Evolutionary conservation across 257 asterid species (phyloP).

Genomic region (Nicotiana paniculata): DNA sequence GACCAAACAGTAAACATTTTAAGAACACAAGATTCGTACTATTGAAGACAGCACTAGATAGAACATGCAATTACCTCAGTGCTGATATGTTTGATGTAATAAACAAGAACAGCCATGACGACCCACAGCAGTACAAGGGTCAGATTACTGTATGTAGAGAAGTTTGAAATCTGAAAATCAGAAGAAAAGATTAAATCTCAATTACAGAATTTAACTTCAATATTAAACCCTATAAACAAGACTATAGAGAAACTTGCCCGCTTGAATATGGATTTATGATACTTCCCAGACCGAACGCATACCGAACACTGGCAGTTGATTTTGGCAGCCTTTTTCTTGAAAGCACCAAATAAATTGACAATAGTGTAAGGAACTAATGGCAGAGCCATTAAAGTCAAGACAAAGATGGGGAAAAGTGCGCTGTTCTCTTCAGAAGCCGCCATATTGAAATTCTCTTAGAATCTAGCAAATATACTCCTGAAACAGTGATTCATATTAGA

Average conservation of each 20-base stretch:
- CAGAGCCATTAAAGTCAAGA: slow-evolving; percentile 82
- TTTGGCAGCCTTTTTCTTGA: slow-evolving; percentile 50
- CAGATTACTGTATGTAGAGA: slow-evolving; percentile 88
- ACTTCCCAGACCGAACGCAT: slow-evolving; percentile 90
- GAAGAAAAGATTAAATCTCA: background rate
- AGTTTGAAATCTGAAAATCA: slow-evolving; percentile 77
- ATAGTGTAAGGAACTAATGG: slow-evolving; percentile 94
- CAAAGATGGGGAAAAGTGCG: slow-evolving; percentile 88
- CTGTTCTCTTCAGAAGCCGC: slow-evolving; percentile 89
- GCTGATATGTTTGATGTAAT: slow-evolving; percentile 72
- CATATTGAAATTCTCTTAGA: slow-evolving; percentile 30
- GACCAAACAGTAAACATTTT: background rate
- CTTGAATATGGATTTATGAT: slow-evolving; percentile 80
- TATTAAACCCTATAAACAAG: background rate
- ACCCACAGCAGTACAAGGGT: slow-evolving; percentile 90
- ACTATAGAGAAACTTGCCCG: slow-evolving; percentile 45
- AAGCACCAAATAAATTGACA: slow-evolving; percentile 58
- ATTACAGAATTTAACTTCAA: background rate
- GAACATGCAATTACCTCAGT: slow-evolving; percentile 60
- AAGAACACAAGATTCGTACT: background rate
- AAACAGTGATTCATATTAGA: slow-evolving; percentile 1
- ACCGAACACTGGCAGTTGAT: slow-evolving; percentile 80
- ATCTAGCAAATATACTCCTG: slow-evolving; percentile 1
- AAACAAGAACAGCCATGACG: slow-evolving; percentile 52
- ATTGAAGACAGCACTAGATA: background rate